Evolutionary conservation across 306 rosid genomes (phyloP).

Genomic region (Quercus alba): DNA sequence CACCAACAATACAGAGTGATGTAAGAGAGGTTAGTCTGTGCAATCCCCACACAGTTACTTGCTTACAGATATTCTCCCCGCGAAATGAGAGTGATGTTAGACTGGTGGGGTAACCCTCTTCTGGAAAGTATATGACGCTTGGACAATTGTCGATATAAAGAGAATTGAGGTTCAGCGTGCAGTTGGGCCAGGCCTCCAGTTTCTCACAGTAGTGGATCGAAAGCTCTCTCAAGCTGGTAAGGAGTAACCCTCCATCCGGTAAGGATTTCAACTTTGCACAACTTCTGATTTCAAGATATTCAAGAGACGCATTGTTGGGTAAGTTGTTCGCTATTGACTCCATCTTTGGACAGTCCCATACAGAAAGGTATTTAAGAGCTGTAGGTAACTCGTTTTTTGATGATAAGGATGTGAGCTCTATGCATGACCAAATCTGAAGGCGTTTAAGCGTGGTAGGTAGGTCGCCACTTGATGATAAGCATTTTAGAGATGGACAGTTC

Average conservation of each 20-base stretch:
- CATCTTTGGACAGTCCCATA: not conserved
- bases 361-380: not conserved
- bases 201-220: too few species aligned
- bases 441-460: too few species aligned
- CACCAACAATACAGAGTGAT: not conserved
- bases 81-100: not conserved
- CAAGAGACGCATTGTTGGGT: not conserved
- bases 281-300: not conserved
- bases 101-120: constrained; percentile 15
- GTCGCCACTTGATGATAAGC: too few species aligned
- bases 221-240: not conserved
- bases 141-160: too few species aligned
- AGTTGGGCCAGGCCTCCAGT: too few species aligned
- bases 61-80: not conserved
- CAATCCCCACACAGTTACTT: constrained; percentile 10
- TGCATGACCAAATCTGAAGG: too few species aligned
- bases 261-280: constrained; percentile 15
- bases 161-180: too few species aligned
- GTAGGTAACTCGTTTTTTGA: constrained; percentile 2
- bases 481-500: not conserved
- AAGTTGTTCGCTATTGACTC: constrained; percentile 5
- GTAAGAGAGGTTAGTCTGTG: constrained; percentile 20
- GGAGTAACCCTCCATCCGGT: constrained; percentile 8
- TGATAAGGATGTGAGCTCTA: not conserved
- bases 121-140: not conserved